Evolutionary conservation across 1,139 yeast genomes (phyloP).

Genomic region (Saccharomyces hybrid): DNA sequence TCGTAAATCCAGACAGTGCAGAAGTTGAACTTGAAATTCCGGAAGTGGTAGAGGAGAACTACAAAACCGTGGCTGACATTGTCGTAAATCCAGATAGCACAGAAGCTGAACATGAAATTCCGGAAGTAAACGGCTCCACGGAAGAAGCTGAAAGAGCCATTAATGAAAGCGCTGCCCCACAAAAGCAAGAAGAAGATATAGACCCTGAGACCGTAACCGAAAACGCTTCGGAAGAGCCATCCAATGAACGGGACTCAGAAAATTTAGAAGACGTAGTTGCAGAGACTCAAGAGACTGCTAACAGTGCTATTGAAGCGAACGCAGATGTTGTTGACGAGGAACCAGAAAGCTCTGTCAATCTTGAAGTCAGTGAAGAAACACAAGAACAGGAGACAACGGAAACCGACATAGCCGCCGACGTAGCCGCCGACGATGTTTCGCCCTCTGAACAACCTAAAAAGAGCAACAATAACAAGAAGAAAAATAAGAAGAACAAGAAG

Average conservation of each 20-base stretch:
- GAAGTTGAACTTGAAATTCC: background rate
- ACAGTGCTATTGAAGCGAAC: no score
- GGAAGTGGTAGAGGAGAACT: conserved; percentile 5
- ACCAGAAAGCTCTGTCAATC: background rate
- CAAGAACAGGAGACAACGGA: conserved; percentile 4
- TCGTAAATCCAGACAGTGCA: background rate
- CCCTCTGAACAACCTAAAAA: background rate
- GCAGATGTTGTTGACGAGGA: no score
- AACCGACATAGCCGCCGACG: background rate
- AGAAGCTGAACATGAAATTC: background rate
- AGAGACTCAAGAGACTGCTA: background rate
- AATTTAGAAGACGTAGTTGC: background rate
- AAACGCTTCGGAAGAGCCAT: background rate
- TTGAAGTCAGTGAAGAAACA: conserved; percentile 2
- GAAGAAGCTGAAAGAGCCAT: background rate
- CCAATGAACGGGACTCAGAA: background rate
- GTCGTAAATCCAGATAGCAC: background rate
- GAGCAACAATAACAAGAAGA: conserved; percentile 7
- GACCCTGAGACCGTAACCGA: conserved; percentile 5
- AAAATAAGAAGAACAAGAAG: conserved; percentile 14
- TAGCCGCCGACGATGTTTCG: background rate
- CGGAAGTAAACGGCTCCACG: background rate
- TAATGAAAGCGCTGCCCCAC: background rate
- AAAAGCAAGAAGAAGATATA: conserved; percentile 3
- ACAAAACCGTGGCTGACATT: conserved; percentile 6